These are phyloP conservation scores for Botryotinia convoluta DNA, from an alignment of 2,329 filamentous ascomycete species.

Conservation along the genomic window DNA sequence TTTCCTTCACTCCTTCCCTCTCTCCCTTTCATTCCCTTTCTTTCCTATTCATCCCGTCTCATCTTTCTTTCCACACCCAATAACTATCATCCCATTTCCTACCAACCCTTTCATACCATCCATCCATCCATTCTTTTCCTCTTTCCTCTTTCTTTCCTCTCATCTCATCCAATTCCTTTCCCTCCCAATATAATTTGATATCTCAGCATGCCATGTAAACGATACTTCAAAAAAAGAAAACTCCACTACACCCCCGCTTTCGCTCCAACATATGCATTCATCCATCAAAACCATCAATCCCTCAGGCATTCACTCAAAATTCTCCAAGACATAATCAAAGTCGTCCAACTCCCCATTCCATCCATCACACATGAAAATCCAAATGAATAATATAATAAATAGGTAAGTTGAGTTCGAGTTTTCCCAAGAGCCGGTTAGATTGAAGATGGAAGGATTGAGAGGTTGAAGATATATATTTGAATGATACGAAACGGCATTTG, in stretches of 20 bases:
- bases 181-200: neutral
- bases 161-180: neutral
- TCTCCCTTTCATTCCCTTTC: neutral
- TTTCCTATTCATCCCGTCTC: neutral
- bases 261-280: neutral
- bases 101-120: neutral
- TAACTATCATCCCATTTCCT: neutral
- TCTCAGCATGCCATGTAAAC: conserved; percentile 9
- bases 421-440: conserved; percentile 9
- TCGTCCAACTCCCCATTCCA: neutral
- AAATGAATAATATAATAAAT: conserved; percentile 13
- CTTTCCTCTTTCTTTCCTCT: neutral
- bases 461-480: neutral
- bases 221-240: neutral
- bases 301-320: neutral
- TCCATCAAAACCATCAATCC: neutral
- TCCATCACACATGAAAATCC: conserved; percentile 11
- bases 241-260: conserved; percentile 3
- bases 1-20: neutral
- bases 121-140: neutral
- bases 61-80: neutral
- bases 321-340: conserved; percentile 8
- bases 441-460: neutral
- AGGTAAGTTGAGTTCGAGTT: neutral
- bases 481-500: neutral